A percentile compares a stretch with the other conserved stretches of the same genome.
phyloP scores from a whole-genome alignment of 495 filamentous ascomycete species.

The Aspergillus nanangensis region DNA sequence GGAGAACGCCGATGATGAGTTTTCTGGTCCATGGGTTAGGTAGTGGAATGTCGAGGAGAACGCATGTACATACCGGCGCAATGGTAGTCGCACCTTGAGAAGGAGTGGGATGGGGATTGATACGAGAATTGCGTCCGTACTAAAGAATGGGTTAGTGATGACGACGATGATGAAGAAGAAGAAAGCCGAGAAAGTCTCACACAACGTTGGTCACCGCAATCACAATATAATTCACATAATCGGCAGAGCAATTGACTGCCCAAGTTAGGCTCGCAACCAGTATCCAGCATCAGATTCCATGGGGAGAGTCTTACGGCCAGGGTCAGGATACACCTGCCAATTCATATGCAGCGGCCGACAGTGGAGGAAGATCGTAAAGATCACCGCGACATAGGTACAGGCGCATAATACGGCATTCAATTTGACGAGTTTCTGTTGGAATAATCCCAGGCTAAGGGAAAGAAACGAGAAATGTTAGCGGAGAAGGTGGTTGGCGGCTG shows the following conservation, averaged over 20 bases:
- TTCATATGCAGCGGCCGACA: conserved; percentile 40
- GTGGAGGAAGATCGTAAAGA: conserved; percentile 37
- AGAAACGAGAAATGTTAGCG: too few relatives aligned
- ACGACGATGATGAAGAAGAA: too few relatives aligned
- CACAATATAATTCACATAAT: conserved; percentile 15
- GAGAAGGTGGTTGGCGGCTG: too few relatives aligned
- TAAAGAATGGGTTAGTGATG: too few relatives aligned
- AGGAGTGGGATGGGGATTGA: too few relatives aligned
- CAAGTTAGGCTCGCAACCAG: too few relatives aligned
- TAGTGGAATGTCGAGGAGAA: neutral
- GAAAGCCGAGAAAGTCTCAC: conserved; percentile 4
- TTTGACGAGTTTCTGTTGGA: conserved; percentile 19
- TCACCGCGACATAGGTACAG: conserved; percentile 37
- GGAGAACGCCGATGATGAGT: conserved; percentile 14
- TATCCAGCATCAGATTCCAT: too few relatives aligned
- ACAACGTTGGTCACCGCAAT: conserved; percentile 13
- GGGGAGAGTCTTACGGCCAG: conserved; percentile 21
- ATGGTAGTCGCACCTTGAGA: conserved; percentile 12
- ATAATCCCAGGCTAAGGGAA: conserved; percentile 11
- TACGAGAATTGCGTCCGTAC: too few relatives aligned
- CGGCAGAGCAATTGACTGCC: conserved; percentile 13
- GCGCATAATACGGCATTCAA: conserved; percentile 26
- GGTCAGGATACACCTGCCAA: conserved; percentile 46
- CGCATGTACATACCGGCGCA: conserved; percentile 9
- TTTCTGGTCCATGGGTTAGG: conserved; percentile 5